Conservation (phyloP, 345 rosid genomes). For the Carallia pectinifolia region DNA sequence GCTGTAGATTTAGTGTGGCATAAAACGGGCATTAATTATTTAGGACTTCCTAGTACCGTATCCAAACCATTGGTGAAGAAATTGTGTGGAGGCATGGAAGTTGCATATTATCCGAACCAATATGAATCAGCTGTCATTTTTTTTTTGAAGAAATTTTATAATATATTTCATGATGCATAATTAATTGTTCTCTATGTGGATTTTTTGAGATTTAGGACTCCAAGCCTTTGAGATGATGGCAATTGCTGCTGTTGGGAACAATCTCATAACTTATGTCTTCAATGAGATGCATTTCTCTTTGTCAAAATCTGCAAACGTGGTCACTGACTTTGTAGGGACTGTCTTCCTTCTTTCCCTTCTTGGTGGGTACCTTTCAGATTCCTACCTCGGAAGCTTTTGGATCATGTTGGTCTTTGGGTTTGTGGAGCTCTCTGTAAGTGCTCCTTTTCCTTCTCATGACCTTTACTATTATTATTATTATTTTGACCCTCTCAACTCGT, state of each 20-base stretch:
- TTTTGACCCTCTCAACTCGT: not conserved
- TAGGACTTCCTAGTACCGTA: no score
- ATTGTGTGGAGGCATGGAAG: no score
- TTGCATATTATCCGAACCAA: no score
- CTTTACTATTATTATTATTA: no score
- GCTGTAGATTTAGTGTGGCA: no score
- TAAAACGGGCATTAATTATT: no score
- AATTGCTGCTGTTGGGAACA: slow-evolving; percentile 77
- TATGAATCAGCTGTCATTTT: no score
- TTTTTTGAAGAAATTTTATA: not conserved
- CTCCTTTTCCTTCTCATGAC: not conserved
- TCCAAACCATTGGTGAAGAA: no score
- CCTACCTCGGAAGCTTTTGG: slow-evolving; percentile 63
- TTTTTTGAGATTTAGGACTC: slow-evolving; percentile 33
- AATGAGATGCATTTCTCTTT: slow-evolving; percentile 72
- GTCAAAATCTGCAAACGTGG: slow-evolving; percentile 72
- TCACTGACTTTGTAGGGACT: slow-evolving; percentile 84
- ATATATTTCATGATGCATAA: not conserved
- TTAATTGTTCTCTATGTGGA: not conserved
- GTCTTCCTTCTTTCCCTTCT: slow-evolving; percentile 79
- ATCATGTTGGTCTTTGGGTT: slow-evolving; percentile 53
- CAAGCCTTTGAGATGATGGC: slow-evolving; percentile 77
- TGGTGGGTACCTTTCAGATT: slow-evolving; percentile 87
- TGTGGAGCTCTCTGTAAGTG: slow-evolving; percentile 56
- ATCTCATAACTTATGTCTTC: slow-evolving; percentile 67